Conservation (phyloP, 805 yeast species). For the Debaryomyces maramus region DNA sequence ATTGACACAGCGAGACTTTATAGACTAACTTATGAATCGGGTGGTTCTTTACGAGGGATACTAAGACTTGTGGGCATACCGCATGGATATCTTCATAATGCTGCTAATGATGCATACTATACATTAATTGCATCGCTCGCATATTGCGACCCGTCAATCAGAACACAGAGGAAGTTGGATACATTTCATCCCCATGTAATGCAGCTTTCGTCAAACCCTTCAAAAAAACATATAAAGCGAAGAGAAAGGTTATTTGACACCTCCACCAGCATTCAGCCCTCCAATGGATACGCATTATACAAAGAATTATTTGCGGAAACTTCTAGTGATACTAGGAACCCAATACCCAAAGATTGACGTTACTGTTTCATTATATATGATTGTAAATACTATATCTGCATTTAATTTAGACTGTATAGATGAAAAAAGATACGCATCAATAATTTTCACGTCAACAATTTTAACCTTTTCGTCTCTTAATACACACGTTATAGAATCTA, state of each 20-base stretch:
- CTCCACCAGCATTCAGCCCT: conserved; percentile 1
- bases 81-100: conserved; percentile 63
- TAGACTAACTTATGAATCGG: conserved; percentile 37
- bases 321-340: too few species aligned
- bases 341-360: too few species aligned
- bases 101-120: conserved; percentile 69
- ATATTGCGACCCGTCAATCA: conserved; percentile 48
- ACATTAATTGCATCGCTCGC: conserved; percentile 54
- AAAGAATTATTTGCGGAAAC: not conserved
- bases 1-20: conserved; percentile 54
- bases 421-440: too few species aligned
- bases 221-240: conserved; percentile 4
- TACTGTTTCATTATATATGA: too few species aligned
- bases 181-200: conserved; percentile 5
- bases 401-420: too few species aligned
- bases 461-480: too few species aligned
- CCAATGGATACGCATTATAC: not conserved
- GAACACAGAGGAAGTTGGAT: conserved; percentile 23
- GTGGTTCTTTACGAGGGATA: conserved; percentile 46
- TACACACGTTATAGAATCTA: too few species aligned
- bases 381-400: too few species aligned
- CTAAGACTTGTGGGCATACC: conserved; percentile 52
- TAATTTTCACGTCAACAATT: too few species aligned
- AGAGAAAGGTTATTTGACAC: conserved; percentile 7
- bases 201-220: not conserved